Base-by-base conservation (phyloP, 345 rosid genomes). In the Psidium friedrichsthalianum region DNA sequence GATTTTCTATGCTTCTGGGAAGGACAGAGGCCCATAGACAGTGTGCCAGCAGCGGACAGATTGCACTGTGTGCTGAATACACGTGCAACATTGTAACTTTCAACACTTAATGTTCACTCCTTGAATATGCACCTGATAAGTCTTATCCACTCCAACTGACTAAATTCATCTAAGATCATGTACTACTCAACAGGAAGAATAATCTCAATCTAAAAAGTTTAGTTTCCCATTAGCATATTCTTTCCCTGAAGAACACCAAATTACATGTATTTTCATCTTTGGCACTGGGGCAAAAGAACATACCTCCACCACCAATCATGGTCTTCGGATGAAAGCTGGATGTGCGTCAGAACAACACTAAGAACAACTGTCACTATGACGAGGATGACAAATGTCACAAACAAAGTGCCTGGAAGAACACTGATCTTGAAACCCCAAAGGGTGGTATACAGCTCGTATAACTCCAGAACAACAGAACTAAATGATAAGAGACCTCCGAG, bases 231-330 rank as follows among this genome's bases (percentile, higher is more conserved):
- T 69, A 18, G 78, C 6, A 55, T 9, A 69, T 69, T 16, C 42
- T 61, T 61, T 27, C 47, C 78, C 78, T 51, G 22, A 18, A 82
- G 51, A 82, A 82, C 22, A 25, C 83, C 18, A 40, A 22, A 82
- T 47, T 51, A 82, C 11, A 5, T 22, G 53, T 52, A 25, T 49
- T 25, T 29, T 13, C 18, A 82, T 49, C 55, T 44, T 49, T 10
- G 12, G 56, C 18, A 82, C 21, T 49, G 54, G 44, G 59, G 82
- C 24, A 90, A 84, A 25, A 25, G 74, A 82, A 83, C 90, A 86
- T 94, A 94, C 98, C 98, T 95, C 99, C 99, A 95, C 99, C 98
- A 96, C 98, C 98, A 96, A 86, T 92, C 88, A 86, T 93, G 98
- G 90, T 96, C 96, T 88, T 95, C 98, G 74, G 92, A 88, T 9